Percentiles rank a stretch among this genome's conserved stretches.
Conservation (phyloP, 495 filamentous ascomycete genomes). For the Clavariopsis aquatica region DNA sequence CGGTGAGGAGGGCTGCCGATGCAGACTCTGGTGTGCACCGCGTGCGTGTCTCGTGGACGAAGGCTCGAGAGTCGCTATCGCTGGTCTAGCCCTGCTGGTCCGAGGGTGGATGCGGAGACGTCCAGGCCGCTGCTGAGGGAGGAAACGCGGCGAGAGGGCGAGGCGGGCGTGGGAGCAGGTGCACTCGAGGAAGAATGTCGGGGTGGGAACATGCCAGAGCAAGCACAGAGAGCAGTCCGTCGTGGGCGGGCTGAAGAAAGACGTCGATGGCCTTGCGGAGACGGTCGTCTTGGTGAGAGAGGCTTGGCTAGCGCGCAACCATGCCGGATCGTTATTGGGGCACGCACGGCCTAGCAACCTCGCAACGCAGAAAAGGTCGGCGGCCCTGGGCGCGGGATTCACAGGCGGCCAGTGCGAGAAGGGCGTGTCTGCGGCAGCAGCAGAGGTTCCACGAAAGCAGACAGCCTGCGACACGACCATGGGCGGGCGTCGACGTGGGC, state of each 20-base stretch:
- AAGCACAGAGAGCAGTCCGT: neutral
- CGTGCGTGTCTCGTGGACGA: conserved; percentile 13
- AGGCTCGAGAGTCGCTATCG: conserved; percentile 30
- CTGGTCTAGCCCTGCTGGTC: conserved; percentile 26
- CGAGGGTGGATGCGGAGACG: conserved; percentile 33
- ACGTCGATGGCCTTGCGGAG: conserved; percentile 11
- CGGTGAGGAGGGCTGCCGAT: neutral
- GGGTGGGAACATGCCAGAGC: conserved; percentile 33
- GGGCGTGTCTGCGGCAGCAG: too few species aligned
- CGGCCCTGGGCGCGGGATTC: too few species aligned
- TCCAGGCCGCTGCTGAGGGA: conserved; percentile 18
- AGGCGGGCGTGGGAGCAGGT: conserved; percentile 1
- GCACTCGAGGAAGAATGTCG: conserved; percentile 28
- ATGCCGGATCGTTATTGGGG: conserved; percentile 9
- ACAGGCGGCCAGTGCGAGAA: too few species aligned
- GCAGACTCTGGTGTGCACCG: conserved; percentile 5
- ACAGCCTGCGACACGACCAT: neutral
- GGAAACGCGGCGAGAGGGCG: conserved; percentile 6
- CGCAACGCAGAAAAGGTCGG: too few species aligned
- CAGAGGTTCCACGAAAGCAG: too few species aligned
- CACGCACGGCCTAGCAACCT: neutral
- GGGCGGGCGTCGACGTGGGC: neutral
- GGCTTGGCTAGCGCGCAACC: conserved; percentile 23
- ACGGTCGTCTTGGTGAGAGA: conserved; percentile 7
- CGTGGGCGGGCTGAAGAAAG: conserved; percentile 20